Evolutionary conservation across 139 green algal genomes (phyloP), one percentile per base, ranked within the genome.

Genomic region (Picochlorum sp.): DNA sequence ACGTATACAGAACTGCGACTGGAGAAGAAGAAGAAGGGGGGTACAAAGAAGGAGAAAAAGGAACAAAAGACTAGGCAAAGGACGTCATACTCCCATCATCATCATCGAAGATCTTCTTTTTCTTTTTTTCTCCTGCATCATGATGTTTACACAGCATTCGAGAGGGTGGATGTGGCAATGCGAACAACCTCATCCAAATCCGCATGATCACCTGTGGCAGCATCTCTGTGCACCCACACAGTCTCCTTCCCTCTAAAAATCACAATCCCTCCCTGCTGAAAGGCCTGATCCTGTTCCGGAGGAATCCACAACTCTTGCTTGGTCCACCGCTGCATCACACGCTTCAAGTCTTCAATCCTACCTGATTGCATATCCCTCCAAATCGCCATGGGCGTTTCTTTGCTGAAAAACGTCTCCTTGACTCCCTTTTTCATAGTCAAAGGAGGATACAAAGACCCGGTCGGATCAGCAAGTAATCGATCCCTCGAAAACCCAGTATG

Each of bases 391-490:
- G 87, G 82, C 3, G 85, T 94, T 62, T 80, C 69, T 37, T 70
- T 8, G 21, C 16, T 66, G 34, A 86, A 77, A 58, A 90, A 90
- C 4, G 85, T 86, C 24, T 72, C 49, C 0, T 61, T 23, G 16
- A 83, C 54, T 23, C 76, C 78, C 26, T 84, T 84, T 28, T 81
- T 72, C 30, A 95, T 79, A 14, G 67, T 76, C 11, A 95, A 74
- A 0, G 83, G 81, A 14, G 85, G 68, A 52, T 95, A 96, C 3
- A 77, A 80, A 3, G 59, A 26, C 61, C 83, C 90, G 0, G 83
- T 75, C 1, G 88, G 87, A 71, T 96, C 89, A 2, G 81, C 86
- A 62, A 91, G 81, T n/a, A 96, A 65, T 58, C 72, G 67, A 15
- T 88, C 79, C 1, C 74, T 54, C 0, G 85, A 83, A 50, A 92